These are phyloP conservation scores for Talaromyces stipitatus DNA, from an alignment of 495 filamentous ascomycete species.

Conservation along the genomic window DNA sequence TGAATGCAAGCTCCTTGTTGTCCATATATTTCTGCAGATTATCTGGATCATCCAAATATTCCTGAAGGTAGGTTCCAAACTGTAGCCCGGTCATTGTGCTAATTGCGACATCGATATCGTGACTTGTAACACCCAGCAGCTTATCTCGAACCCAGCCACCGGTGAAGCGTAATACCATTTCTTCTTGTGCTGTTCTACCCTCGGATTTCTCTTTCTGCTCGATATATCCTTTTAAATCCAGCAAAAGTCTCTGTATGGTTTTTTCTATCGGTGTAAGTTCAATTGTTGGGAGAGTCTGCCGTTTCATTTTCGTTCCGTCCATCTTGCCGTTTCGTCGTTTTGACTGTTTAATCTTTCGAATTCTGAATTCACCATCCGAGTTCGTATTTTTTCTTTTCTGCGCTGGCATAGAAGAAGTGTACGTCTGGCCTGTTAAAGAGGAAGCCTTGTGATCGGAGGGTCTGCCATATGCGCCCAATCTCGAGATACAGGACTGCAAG, in stretches of 20 bases:
- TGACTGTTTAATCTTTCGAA: slow-evolving; percentile 10
- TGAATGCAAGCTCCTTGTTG: slow-evolving; percentile 14
- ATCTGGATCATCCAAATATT: slow-evolving; percentile 46
- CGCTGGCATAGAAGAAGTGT: slow-evolving; percentile 18
- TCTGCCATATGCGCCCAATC: background rate
- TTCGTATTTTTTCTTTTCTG: slow-evolving; percentile 11
- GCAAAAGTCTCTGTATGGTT: slow-evolving; percentile 60
- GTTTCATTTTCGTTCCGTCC: background rate
- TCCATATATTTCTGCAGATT: slow-evolving; percentile 48
- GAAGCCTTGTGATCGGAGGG: background rate
- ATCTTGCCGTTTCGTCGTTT: slow-evolving; percentile 12
- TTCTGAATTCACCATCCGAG: background rate
- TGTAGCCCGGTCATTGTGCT: slow-evolving; percentile 88
- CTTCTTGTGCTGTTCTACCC: slow-evolving; percentile 21
- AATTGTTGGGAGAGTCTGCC: slow-evolving; percentile 31
- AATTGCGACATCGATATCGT: slow-evolving; percentile 94
- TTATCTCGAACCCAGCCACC: slow-evolving; percentile 99
- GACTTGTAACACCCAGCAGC: slow-evolving; percentile 67
- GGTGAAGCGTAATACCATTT: slow-evolving; percentile 67
- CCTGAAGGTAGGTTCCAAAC: slow-evolving; percentile 61
- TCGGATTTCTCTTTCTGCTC: slow-evolving; percentile 39
- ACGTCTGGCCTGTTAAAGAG: background rate
- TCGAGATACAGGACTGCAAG: background rate
- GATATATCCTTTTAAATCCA: slow-evolving; percentile 67
- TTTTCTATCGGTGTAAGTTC: slow-evolving; percentile 59